These are phyloP conservation scores for Heterobasidion irregulare DNA, from an alignment of 1,284 basidiomycete genomes.

Conservation along the genomic window DNA sequence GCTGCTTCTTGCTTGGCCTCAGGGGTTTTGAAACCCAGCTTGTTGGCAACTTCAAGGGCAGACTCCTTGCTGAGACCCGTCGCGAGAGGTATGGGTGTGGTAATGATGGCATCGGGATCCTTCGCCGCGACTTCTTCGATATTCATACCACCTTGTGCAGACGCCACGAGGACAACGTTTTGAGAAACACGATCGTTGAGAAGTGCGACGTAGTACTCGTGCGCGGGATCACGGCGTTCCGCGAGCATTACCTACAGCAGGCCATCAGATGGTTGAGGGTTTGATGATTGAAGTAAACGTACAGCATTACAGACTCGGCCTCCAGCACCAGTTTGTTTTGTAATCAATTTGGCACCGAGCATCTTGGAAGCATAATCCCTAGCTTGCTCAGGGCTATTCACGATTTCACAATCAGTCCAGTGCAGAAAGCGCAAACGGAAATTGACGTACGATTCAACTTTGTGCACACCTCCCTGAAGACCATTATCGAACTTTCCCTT, in stretches of 20 bases:
- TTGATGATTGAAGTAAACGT: slow-evolving; percentile 18
- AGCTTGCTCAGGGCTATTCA: slow-evolving; percentile 76
- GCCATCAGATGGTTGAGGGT: slow-evolving; percentile 2
- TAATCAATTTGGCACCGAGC: slow-evolving; percentile 95
- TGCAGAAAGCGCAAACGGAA: slow-evolving; percentile 1
- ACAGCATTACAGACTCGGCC: slow-evolving; percentile 95
- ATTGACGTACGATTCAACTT: slow-evolving; percentile 72
- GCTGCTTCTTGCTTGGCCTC: slow-evolving; percentile 78
- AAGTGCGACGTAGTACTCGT: slow-evolving; percentile 98
- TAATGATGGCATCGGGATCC: slow-evolving; percentile 93
- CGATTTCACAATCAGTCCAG: slow-evolving; percentile 1
- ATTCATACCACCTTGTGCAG: slow-evolving; percentile 94
- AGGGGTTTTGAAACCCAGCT: slow-evolving; percentile 83
- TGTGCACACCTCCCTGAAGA: slow-evolving; percentile 96
- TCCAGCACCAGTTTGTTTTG: slow-evolving; percentile 94
- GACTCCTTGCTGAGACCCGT: slow-evolving; percentile 73
- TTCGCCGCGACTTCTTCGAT: slow-evolving; percentile 99
- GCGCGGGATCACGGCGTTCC: slow-evolving; percentile 86
- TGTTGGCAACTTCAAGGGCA: slow-evolving; percentile 78
- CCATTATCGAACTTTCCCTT: slow-evolving; percentile 98
- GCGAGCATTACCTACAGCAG: slow-evolving; percentile 86
- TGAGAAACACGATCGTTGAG: slow-evolving; percentile 92
- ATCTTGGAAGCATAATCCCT: slow-evolving; percentile 86
- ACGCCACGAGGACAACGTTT: slow-evolving; percentile 90
- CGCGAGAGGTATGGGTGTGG: slow-evolving; percentile 86